A percentile compares a stretch with the other conserved stretches of the same genome.
These are phyloP conservation scores for Evansstolkia leycettana DNA, from an alignment of 495 filamentous ascomycete species.

Conservation along the genomic window DNA sequence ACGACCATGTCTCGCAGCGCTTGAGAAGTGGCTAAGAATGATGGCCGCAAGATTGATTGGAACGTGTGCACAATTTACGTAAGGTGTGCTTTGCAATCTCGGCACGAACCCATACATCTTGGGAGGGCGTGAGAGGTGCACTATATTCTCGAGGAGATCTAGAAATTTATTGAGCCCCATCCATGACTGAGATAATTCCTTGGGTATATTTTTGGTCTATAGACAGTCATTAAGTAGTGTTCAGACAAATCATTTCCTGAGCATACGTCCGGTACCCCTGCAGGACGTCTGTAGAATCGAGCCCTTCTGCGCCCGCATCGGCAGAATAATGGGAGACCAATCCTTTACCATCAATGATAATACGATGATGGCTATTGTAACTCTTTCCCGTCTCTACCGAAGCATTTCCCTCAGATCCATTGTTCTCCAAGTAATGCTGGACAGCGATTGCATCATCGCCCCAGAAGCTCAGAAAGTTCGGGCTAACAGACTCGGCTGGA, in stretches of 20 bases:
- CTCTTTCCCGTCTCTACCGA: neutral
- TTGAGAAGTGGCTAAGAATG: slow-evolving; percentile 3
- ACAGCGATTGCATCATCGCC: slow-evolving; percentile 22
- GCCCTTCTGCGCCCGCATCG: slow-evolving; percentile 17
- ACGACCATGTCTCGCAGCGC: slow-evolving; percentile 11
- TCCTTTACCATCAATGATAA: slow-evolving; percentile 40
- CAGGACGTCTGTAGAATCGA: slow-evolving; percentile 40
- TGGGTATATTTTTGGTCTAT: neutral
- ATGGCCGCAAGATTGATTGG: too few relatives aligned
- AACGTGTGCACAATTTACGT: too few relatives aligned
- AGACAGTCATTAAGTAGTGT: slow-evolving; percentile 6
- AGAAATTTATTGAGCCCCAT: too few relatives aligned
- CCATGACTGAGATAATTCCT: too few relatives aligned
- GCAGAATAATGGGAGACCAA: slow-evolving; percentile 39
- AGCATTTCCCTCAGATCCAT: neutral
- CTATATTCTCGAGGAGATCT: too few relatives aligned
- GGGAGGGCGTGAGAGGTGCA: too few relatives aligned
- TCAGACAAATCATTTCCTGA: slow-evolving; percentile 31
- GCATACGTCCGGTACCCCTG: slow-evolving; percentile 39
- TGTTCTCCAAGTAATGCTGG: slow-evolving; percentile 6
- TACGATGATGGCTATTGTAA: slow-evolving; percentile 9
- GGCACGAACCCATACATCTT: too few relatives aligned
- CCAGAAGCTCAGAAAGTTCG: slow-evolving; percentile 37
- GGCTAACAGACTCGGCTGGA: slow-evolving; percentile 27
- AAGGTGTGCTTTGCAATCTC: too few relatives aligned